Evolutionary conservation across 1,284 basidiomycete species (phyloP), one percentile per base, ranked within the genome.

Genomic region (Cryptococcus neoformans): DNA sequence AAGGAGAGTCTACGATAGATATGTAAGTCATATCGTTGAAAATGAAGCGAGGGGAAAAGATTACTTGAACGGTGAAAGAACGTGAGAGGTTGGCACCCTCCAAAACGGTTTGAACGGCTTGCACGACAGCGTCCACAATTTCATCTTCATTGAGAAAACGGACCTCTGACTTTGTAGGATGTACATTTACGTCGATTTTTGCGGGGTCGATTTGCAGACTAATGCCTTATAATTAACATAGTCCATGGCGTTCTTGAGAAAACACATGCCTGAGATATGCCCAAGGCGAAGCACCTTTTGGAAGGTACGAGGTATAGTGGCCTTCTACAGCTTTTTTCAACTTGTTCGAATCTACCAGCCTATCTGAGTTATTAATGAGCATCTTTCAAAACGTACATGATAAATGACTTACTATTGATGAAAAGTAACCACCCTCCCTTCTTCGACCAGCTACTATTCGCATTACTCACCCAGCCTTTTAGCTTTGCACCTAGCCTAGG

Each of bases 131-230:
- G 63, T 92, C 87, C 4, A 89, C 87, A 64, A 98, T 91, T 11
- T 82, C 82, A 54, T 98, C 96, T 73, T 99, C 92, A 64, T 97
- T 85, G 54, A 98, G 78, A 68, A 99, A 99, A 65, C 94, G 91
- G 0, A 97, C 92, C 74, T 98, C 94, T 41, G 89, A 88, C 76
- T 99, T 99, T 1, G 96, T 99, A 0, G 96, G 96, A 73, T 98
- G 95, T 0, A 99, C 94, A 67, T 99, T 99, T 56, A 98, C 94
- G 69, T 99, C 96, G 9, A 99, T 87, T 36, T 89, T 87, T 39
- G 85, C 83, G 0, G 94, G 92, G 56, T 92, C 86, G 62, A 99
- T 87, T 38, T 87, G 81, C 40, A 99, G 77, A 62, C 91, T 92
- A 21, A 37, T 4, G 45, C 8, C 34, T 4, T 14, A 51, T 11